Base-by-base conservation (phyloP, 805 yeast genomes). In the Candida fluviatilis region DNA sequence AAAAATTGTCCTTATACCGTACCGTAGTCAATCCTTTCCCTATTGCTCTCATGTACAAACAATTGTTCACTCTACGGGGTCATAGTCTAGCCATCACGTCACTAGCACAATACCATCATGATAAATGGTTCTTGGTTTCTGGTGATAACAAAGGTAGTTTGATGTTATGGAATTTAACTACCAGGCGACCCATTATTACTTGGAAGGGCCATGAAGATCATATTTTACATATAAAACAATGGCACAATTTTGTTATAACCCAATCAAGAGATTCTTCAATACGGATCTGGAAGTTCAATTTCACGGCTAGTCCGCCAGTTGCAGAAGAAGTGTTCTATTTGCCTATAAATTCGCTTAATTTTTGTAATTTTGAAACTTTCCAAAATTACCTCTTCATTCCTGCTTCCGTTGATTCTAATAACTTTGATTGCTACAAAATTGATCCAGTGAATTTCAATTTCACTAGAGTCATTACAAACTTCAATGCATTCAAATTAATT, bases 261-360 rank as follows among this genome's bases (percentile, higher is more conserved):
- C 93, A 85, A 52, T 82, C 82, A 0, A 67, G 85, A 39, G 95
- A 85, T 55, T 77, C 82, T 17, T 66, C 59, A 27, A 51, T 71
- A 14, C 69, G 60, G 41, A 51, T 77, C 21, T 80, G 81, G 82
- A 54, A 57, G 40, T 43, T 58, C 4, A 35, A 23, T 7, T 8
- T 27, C 7, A 21, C 29, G 12, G 31, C n/a, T 7, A 12, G 18
- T 15, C 17, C 12, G 7, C 7, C 18, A 11, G 34, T 37, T 31
- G 38, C 34, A 18, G 17, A 16, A 11, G 39, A 35, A 31, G 17
- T 45, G 29, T 35, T 72, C 43, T 69, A 73, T 13, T 66, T 83
- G 46, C 89, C 89, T 4, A 83, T 84, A 31, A 87, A 87, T 55
- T 68, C 86, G 3, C 61, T 87, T 45, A 86, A 84, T 49, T 87